Evolutionary conservation across 2,329 filamentous ascomycete genomes (phyloP).

Genomic region (Aspergillus sojae): DNA sequence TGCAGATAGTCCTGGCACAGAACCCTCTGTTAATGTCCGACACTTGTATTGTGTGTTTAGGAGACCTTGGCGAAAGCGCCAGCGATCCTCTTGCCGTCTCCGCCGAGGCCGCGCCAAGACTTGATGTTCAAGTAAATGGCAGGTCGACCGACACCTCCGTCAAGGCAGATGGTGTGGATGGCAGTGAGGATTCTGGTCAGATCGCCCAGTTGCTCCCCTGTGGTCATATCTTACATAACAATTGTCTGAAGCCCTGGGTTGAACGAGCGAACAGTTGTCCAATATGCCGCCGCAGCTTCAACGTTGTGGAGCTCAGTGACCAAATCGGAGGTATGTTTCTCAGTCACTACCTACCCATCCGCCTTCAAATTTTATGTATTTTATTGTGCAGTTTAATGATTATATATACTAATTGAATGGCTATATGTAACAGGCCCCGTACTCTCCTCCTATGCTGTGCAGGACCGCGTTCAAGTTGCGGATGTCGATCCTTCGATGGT

Average conservation of each 20-base stretch:
- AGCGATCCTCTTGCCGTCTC: constrained; percentile 51
- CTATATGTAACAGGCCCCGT: constrained; percentile 50
- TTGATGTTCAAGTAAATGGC: constrained; percentile 36
- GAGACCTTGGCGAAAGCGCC: constrained; percentile 65
- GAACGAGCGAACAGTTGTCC: constrained; percentile 97
- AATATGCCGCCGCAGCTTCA: constrained; percentile 91
- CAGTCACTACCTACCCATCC: background rate
- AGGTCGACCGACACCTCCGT: constrained; percentile 28
- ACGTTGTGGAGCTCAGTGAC: constrained; percentile 82
- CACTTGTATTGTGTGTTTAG: constrained; percentile 72
- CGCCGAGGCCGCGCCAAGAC: constrained; percentile 47
- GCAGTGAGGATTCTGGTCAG: constrained; percentile 48
- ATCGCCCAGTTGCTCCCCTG: constrained; percentile 72
- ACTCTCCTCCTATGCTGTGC: constrained; percentile 59
- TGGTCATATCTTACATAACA: constrained; percentile 89
- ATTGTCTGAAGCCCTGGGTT: constrained; percentile 91
- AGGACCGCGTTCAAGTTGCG: constrained; percentile 69
- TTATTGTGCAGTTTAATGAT: background rate
- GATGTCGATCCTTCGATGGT: constrained; percentile 75
- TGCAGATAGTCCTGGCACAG: constrained; percentile 31
- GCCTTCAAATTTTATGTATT: background rate
- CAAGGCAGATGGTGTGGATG: constrained; percentile 32
- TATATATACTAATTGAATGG: constrained; percentile 8
- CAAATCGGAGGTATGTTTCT: constrained; percentile 71
- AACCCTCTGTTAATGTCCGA: constrained; percentile 59